These are phyloP conservation scores for Ogataea methylovora DNA, from an alignment of 805 yeast species.

Conservation along the genomic window DNA sequence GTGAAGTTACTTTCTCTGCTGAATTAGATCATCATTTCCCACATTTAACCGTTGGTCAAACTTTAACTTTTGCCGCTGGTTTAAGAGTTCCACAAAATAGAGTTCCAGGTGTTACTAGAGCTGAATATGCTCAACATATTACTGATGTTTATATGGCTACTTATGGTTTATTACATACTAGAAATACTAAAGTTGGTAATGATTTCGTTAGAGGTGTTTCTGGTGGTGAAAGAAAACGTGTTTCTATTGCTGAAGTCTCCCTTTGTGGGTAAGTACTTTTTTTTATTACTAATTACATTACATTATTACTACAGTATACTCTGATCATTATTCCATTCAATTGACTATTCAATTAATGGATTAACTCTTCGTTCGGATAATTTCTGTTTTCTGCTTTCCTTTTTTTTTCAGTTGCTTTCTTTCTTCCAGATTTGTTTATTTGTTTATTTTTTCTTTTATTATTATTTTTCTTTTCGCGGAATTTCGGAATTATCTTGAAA, in stretches of 20 bases:
- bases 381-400: neutral
- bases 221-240: constrained; percentile 59
- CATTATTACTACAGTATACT: too few relatives aligned
- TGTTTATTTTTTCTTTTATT: too few relatives aligned
- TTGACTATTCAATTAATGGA: too few relatives aligned
- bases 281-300: too few relatives aligned
- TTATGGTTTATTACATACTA: constrained; percentile 33
- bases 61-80: constrained; percentile 55
- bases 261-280: constrained; percentile 9
- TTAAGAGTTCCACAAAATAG: constrained; percentile 58
- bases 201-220: constrained; percentile 54
- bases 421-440: too few relatives aligned
- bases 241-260: constrained; percentile 47
- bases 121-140: constrained; percentile 44
- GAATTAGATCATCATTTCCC: constrained; percentile 67
- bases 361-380: too few relatives aligned
- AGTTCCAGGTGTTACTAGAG: constrained; percentile 52
- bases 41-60: constrained; percentile 58
- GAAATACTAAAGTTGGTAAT: constrained; percentile 50
- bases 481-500: too few relatives aligned
- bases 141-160: constrained; percentile 33
- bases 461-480: too few relatives aligned
- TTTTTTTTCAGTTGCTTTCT: too few relatives aligned
- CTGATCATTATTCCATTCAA: too few relatives aligned
- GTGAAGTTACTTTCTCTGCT: constrained; percentile 65